Percentiles rank a stretch among this genome's conserved stretches.
Conservation (phyloP, 2,329 filamentous ascomycete genomes). For the Calonectria hongkongensis region DNA sequence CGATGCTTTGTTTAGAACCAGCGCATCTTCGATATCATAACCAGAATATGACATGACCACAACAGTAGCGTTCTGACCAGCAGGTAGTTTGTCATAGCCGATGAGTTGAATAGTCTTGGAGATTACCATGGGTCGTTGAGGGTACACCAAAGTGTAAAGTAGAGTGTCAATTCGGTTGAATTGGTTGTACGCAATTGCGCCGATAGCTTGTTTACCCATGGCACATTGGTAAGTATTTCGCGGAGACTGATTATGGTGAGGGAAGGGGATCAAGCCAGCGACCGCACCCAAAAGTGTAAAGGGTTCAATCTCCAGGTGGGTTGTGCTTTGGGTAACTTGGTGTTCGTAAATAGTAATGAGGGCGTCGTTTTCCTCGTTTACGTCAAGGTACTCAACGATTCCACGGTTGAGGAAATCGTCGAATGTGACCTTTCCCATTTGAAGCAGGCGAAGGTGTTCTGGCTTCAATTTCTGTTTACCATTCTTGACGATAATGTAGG, state of each 20-base stretch:
- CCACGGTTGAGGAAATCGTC: slow-evolving; percentile 95
- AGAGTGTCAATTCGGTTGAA: slow-evolving; percentile 97
- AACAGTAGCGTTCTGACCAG: slow-evolving; percentile 96
- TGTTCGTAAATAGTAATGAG: slow-evolving; percentile 93
- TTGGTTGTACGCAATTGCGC: slow-evolving; percentile 98
- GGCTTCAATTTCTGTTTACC: slow-evolving; percentile 86
- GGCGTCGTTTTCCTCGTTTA: slow-evolving; percentile 98
- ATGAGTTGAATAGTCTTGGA: slow-evolving; percentile 97
- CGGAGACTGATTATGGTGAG: slow-evolving; percentile 98
- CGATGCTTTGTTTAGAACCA: slow-evolving; percentile 97
- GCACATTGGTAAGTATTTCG: slow-evolving; percentile 99
- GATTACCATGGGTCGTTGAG: slow-evolving; percentile 97
- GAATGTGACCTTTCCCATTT: slow-evolving; percentile 89
- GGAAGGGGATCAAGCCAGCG: slow-evolving; percentile 96
- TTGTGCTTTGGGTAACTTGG: slow-evolving; percentile 88
- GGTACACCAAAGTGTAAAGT: slow-evolving; percentile 97
- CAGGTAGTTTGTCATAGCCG: slow-evolving; percentile 97
- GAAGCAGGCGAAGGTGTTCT: slow-evolving; percentile 86
- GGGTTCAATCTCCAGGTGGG: slow-evolving; percentile 97
- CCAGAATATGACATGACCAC: slow-evolving; percentile 99
- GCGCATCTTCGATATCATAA: slow-evolving; percentile 99
- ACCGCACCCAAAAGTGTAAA: slow-evolving; percentile 98
- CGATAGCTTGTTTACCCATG: slow-evolving; percentile 99
- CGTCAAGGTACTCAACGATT: slow-evolving; percentile 96
- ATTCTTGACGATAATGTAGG: slow-evolving; percentile 95